Evolutionary conservation across 225 moss, liverwort and hornwort species (phyloP).

Genomic region (Sphagnum tenellum): DNA sequence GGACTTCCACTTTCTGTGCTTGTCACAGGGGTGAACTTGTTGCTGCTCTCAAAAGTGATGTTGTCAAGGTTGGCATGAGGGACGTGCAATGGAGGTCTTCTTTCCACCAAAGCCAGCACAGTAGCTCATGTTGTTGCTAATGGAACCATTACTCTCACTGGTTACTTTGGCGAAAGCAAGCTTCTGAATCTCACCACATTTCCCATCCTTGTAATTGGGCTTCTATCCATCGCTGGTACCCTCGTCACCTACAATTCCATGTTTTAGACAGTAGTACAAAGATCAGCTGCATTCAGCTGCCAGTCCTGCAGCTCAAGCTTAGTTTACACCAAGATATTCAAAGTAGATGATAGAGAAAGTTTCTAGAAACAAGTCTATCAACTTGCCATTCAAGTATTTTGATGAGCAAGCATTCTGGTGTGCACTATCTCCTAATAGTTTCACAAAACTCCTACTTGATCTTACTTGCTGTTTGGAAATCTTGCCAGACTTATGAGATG

Average conservation of each 20-base stretch:
- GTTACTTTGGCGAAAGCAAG: slow-evolving; percentile 25
- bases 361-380: too few species aligned
- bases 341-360: too few species aligned
- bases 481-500: too few species aligned
- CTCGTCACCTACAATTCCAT: slow-evolving; percentile 61
- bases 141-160: slow-evolving; percentile 63
- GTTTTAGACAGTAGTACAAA: slow-evolving; percentile 23
- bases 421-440: too few species aligned
- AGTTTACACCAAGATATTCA: too few species aligned
- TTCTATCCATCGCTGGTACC: slow-evolving; percentile 40
- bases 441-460: too few species aligned
- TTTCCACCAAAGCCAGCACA: slow-evolving; percentile 86
- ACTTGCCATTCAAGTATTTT: too few species aligned
- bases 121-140: slow-evolving; percentile 69
- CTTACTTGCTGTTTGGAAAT: too few species aligned
- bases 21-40: slow-evolving; percentile 74
- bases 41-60: slow-evolving; percentile 68
- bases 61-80: slow-evolving; percentile 64
- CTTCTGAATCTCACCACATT: slow-evolving; percentile 57
- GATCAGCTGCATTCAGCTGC: too few species aligned
- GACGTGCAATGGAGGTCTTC: slow-evolving; percentile 76
- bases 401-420: too few species aligned
- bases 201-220: slow-evolving; percentile 48
- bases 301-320: too few species aligned
- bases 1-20: too few species aligned